A percentile compares a stretch with the other conserved stretches of the same genome.
Conservation (phyloP, 805 yeast genomes). For the Ogataea nitratoaversa region DNA sequence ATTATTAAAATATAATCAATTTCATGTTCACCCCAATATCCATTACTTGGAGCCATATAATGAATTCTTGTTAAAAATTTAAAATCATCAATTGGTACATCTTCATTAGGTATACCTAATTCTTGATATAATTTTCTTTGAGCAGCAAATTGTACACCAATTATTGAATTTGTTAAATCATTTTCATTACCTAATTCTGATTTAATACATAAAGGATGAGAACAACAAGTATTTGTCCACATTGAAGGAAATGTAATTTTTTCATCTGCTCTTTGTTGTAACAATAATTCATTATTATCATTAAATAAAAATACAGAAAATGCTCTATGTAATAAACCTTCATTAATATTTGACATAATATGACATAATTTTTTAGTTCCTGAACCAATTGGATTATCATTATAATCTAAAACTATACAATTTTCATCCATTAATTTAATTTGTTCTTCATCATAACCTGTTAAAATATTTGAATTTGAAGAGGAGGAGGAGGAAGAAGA, state of each 20-base stretch:
- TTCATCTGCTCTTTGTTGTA: conserved; percentile 95
- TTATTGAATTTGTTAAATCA: conserved; percentile 40
- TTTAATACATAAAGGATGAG: conserved; percentile 88
- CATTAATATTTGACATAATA: conserved; percentile 78
- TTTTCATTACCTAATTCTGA: conserved; percentile 65
- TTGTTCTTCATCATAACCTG: conserved; percentile 92
- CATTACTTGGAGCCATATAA: conserved; percentile 80
- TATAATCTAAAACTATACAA: conserved; percentile 86
- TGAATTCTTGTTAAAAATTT: conserved; percentile 90
- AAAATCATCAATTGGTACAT: conserved; percentile 63
- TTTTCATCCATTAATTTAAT: conserved; percentile 93
- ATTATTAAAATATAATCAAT: conserved; percentile 89
- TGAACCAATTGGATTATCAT: conserved; percentile 86
- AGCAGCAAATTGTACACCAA: conserved; percentile 85
- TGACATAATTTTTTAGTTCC: conserved; percentile 91
- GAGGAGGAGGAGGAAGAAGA: conserved; percentile 32
- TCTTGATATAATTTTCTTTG: conserved; percentile 91
- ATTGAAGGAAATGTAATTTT: conserved; percentile 93
- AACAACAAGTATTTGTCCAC: conserved; percentile 99
- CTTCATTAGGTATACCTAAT: conserved; percentile 65
- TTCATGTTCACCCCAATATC: conserved; percentile 95
- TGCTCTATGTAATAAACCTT: conserved; percentile 90
- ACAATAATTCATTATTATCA: conserved; percentile 64
- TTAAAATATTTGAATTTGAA: conserved; percentile 45
- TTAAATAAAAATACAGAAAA: conserved; percentile 93